Evolutionary conservation across 768 basidiomycete species (phyloP), one percentile per base, ranked within the genome.

Genomic region (Coprinopsis cinerea): DNA sequence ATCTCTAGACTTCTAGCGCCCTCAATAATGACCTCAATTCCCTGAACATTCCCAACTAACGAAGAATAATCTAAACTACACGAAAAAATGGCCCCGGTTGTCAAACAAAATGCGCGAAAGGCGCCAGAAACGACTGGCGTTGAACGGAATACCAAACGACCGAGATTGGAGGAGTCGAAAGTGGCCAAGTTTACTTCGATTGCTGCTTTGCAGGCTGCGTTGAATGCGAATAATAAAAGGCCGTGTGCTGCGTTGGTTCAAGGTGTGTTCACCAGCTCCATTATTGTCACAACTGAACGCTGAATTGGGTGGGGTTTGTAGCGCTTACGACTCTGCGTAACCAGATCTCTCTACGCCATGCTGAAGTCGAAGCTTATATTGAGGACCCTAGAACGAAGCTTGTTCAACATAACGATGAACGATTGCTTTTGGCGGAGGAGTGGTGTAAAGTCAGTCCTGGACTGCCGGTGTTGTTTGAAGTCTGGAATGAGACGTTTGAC

Each of bases 261-360:
- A 25, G 15, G 49, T 51, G 17, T 37, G 32, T 30, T 36, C 20
- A 23, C 37, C 22, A 15, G 32, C 7, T 26, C 20, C 18, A 22
- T 27, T 4, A 26, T 18, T 30, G 4, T 40, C n/a, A 14, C 25
- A 15, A 40, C 23, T 17, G 6, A 18, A 18, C 6, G 9, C 41
- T 43, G 23, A 43, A 43, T 43, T 43, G 9, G 9, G n/a, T 34
- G 9, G n/a, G n/a, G 24, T 5, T 46, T 28, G 22, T 27, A 52
- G 51, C 36, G 1, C 32, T 52, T 17, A 47, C 51, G 26, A 47
- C 36, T n/a, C 26, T 52, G 25, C 32, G 51, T 4, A 52, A 47
- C 26, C 44, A 52, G 27, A 18, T 52, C 4, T 47, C 23, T 6
- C 23, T 52, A n/a, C 44, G 51, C 26, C 51, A 46, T 40, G 15